Evolutionary conservation across 2,329 filamentous ascomycete genomes (phyloP).

Genomic region (Endoconidiophora laricicola): DNA sequence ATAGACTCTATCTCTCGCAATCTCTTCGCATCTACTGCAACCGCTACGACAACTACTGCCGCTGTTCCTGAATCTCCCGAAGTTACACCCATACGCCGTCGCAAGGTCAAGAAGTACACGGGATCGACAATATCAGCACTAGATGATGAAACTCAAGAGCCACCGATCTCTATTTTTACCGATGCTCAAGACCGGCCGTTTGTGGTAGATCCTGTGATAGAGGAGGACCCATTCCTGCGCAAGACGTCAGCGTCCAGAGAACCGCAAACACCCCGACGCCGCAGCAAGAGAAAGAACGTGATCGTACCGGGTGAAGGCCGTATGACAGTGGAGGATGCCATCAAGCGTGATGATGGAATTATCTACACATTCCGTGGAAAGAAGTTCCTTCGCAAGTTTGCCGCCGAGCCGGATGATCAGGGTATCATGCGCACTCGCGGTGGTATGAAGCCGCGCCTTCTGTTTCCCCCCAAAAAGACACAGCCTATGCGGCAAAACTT

Average conservation of each 20-base stretch:
- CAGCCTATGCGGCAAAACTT: constrained; percentile 29
- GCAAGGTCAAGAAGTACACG: constrained; percentile 38
- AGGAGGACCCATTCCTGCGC: constrained; percentile 57
- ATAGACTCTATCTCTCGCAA: constrained; percentile 41
- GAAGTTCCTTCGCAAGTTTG: constrained; percentile 58
- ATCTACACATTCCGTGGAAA: constrained; percentile 67
- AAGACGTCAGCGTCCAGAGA: constrained; percentile 19
- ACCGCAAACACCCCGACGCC: constrained; percentile 25
- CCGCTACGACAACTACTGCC: background rate
- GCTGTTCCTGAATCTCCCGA: constrained; percentile 33
- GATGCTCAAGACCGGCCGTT: constrained; percentile 67
- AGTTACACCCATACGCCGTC: constrained; percentile 41
- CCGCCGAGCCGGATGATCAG: constrained; percentile 23
- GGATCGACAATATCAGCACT: constrained; percentile 33
- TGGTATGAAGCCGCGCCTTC: constrained; percentile 53
- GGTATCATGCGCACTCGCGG: constrained; percentile 37
- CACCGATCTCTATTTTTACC: constrained; percentile 56
- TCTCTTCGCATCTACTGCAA: constrained; percentile 33
- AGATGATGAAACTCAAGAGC: constrained; percentile 38
- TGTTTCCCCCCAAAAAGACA: constrained; percentile 39
- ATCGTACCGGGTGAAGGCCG: constrained; percentile 39
- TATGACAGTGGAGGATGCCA: constrained; percentile 44
- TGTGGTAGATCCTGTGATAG: constrained; percentile 39
- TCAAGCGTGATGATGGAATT: constrained; percentile 52
- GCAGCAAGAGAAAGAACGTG: constrained; percentile 39